Evolutionary conservation across 768 basidiomycete species (phyloP).

Genomic region (Cystofilobasidium macerans): DNA sequence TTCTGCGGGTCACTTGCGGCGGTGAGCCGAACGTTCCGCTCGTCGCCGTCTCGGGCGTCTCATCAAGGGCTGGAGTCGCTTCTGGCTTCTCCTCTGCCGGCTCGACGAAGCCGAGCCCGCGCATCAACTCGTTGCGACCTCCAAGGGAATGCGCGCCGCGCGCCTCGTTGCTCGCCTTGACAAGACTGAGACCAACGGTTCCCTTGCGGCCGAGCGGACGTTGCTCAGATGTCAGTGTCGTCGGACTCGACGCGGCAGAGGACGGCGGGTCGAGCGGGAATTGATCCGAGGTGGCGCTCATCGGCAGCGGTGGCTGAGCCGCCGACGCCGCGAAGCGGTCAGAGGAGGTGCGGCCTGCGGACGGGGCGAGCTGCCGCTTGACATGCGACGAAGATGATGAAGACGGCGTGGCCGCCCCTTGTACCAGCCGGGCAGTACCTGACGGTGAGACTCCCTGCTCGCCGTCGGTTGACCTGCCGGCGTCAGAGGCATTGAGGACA

Average conservation of each 20-base stretch:
- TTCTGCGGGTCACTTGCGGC: not conserved
- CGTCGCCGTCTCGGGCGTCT: not conserved
- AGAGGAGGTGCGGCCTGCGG: not conserved
- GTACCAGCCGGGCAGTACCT: too few species aligned
- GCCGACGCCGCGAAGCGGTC: not conserved
- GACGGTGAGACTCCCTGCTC: too few species aligned
- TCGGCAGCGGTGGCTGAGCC: not conserved
- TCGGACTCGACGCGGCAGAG: not conserved
- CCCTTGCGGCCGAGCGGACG: not conserved
- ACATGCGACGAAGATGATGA: not conserved
- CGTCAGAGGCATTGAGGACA: not conserved
- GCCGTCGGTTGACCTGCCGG: too few species aligned
- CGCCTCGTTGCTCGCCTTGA: not conserved
- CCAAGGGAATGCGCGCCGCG: not conserved
- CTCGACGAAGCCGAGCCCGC: not conserved
- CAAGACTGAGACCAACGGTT: not conserved
- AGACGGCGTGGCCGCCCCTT: not conserved
- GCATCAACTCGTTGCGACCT: not conserved
- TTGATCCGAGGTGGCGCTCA: not conserved
- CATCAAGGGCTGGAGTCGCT: not conserved
- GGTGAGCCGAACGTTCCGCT: not conserved
- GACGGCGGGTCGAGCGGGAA: not conserved
- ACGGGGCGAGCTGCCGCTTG: too few species aligned
- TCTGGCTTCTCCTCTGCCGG: not conserved
- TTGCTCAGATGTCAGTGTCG: not conserved